phyloP scores from a whole-genome alignment of 352 stramenopile species.

The Globisporangium middletonii region DNA sequence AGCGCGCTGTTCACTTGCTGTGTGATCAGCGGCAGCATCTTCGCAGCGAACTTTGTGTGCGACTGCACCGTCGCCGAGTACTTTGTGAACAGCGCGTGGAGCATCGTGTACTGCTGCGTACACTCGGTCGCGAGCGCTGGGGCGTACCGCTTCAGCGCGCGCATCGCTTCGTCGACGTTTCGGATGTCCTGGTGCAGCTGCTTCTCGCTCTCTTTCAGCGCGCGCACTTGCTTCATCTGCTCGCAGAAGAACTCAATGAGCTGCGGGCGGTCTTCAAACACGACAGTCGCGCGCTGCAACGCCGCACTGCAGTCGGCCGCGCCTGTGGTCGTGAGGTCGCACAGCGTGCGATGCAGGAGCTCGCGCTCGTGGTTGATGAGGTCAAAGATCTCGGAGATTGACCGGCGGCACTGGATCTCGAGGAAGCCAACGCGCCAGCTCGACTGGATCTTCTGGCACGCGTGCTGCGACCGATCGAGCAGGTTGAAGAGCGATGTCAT shows the following conservation, averaged over 20 bases:
- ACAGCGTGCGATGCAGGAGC: conserved; percentile 30
- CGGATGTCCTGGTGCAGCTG: conserved; percentile 60
- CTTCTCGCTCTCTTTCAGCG: conserved; percentile 46
- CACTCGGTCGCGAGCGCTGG: conserved; percentile 23
- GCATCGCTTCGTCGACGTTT: conserved; percentile 61
- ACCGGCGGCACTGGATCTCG: conserved; percentile 60
- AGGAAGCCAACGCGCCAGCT: conserved; percentile 73
- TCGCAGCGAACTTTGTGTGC: conserved; percentile 54
- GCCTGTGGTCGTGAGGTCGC: conserved; percentile 26
- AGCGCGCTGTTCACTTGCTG: conserved; percentile 56
- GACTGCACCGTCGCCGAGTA: conserved; percentile 41
- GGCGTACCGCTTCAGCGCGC: conserved; percentile 38
- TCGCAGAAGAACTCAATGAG: conserved; percentile 68
- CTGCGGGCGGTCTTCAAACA: conserved; percentile 65
- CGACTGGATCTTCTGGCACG: conserved; percentile 55
- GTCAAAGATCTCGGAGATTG: conserved; percentile 57
- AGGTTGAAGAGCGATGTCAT: conserved; percentile 26
- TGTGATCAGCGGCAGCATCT: conserved; percentile 61
- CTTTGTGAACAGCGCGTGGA: conserved; percentile 42
- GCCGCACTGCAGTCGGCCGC: conserved; percentile 29
- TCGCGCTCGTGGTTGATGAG: conserved; percentile 45
- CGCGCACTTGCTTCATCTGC: conserved; percentile 53
- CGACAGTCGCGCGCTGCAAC: conserved; percentile 37
- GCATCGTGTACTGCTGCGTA: conserved; percentile 32
- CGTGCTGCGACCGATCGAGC: conserved; percentile 48